Evolutionary conservation across 108 stramenopile genomes (phyloP), one percentile per base, ranked within the genome.

Genomic region (Conticribra guillardii): DNA sequence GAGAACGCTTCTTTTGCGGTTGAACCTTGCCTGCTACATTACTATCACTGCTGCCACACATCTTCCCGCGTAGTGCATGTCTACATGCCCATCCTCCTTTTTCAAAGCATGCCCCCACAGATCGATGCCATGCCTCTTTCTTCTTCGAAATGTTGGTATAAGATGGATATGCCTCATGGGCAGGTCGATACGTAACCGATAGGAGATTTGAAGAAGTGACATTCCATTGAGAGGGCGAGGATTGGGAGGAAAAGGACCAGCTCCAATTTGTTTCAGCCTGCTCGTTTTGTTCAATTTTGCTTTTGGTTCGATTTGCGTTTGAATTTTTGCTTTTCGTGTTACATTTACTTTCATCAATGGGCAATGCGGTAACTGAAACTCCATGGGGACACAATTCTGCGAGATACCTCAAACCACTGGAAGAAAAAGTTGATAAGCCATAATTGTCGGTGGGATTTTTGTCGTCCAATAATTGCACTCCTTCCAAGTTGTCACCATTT

Each of bases 91-190:
- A 21, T 16, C 44, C 53, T 21, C 65, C 55, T 21, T n/a, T 52
- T 29, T 30, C 46, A 33, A 78, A 9, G 45, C 76, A 66, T 9
- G 37, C 51, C 23, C 71, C 76, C 7, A 78, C 41, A 3, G 75
- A 77, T 46, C 55, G 69, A 34, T 76, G 63, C 71, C 71, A 73
- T 61, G 37, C 66, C 7, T 76, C 68, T 54, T 32, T 55, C 33
- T 50, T 58, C 46, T 32, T 64, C 16, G 76, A 72, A 54, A 78
- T 72, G 46, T 72, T 70, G 0, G 93, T 94, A 68, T 82, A 86
- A 48, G 87, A 82, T 49, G 90, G 87, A 45, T 87, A 66, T 30
- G 83, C 85, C 60, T 91, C 90, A 69, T 84, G 86, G 7, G 86
- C 77, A 2, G 93, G 93, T 50, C 85, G 71, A 71, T 91, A 90